Evolutionary conservation across 768 basidiomycete species (phyloP), one percentile per base, ranked within the genome.

Genomic region (Naganishia friedmannii): DNA sequence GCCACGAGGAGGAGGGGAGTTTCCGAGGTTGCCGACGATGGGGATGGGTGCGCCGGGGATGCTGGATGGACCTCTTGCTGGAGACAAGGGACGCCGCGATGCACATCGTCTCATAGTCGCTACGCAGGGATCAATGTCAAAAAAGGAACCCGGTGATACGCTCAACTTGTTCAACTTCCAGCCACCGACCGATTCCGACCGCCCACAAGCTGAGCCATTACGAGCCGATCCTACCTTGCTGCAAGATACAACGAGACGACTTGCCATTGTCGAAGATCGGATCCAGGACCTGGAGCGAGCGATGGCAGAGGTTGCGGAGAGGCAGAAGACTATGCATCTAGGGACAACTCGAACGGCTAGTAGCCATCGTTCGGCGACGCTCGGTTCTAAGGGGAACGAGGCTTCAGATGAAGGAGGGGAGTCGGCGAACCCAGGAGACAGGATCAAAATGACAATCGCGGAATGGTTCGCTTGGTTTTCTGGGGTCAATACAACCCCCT

Each of bases 281-380:
- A 63, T 63, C 26, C 21, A 21, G 12, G 60, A 42, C 42, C 32
- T 63, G 12, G 60, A 63, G 42, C 37, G 26, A 45, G 60, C 60
- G 23, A 7, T 63, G 60, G 60, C 37, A 23, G 60, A 63, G 42
- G 42, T 45, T 26, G 23, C 46, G 4, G 23, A 63, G 15, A 28
- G 39, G 26, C 39, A 63, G 39, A 29, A 8, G 37, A 13, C 32
- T 13, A 15, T 32, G 28, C 7, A 32, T 29, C 10, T 42, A 42
- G 42, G 42, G 42, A 42, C 7, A 13, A 42, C 42, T 17, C 2
- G 15, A 8, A 2, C 42, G 9, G 42, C n/a, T 21, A 21, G 6
- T 51, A 1, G 23, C 12, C 48, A 3, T 4, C 4, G 13, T 3
- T 26, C 48, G 4, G 48, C 48, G 23, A n/a, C 4, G 3, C n/a